Base-by-base conservation (phyloP, 2,329 filamentous ascomycete genomes). In the Cytospora mali region DNA sequence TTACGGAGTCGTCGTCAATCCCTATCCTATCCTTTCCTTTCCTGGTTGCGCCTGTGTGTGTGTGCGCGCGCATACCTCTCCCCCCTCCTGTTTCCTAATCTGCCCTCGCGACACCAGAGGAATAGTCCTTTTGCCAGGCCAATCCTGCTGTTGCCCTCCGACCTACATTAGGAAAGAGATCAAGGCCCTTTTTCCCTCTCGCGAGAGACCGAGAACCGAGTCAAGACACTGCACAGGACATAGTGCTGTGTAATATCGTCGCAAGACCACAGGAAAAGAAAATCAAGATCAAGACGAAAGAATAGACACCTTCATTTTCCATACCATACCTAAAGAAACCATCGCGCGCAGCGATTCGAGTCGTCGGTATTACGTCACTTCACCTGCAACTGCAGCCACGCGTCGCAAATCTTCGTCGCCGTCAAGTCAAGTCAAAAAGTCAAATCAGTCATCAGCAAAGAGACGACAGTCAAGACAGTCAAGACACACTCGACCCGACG, bases 231-330 rank as follows among this genome's bases (percentile, higher is more conserved):
- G 69, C 71, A 71, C 72, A 69, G 71, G 70, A 68, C 69, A 70
- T 70, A 69, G 71, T 72, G 72, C 70, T 70, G 72, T 74, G 72
- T 72, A 71, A 21, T n/a, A 6, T n/a, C 5, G 6, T n/a, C 5
- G 6, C 35, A 42, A 42, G 35, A 42, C 51, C 33, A 57, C 55
- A 48, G 55, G 39, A 67, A 62, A 68, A 68, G 67, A 63, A 66
- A 53, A 69, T 69, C 62, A 67, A 68, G 64, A 68, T 65, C 69
- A 70, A 73, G 69, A 73, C 64, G 70, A 71, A 68, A 67, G 52
- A 65, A 56, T 62, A 67, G 55, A 69, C 64, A 68, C 49, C 58
- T 64, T 67, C 66, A 66, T 62, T 65, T 56, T 28, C 64, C 64
- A 62, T 66, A 54, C 64, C 64, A 62, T 66, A 54, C 58, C 58